These are phyloP conservation scores for Kluyveromyces sp. DNA, from an alignment of 1,139 yeast species.

Conservation along the genomic window DNA sequence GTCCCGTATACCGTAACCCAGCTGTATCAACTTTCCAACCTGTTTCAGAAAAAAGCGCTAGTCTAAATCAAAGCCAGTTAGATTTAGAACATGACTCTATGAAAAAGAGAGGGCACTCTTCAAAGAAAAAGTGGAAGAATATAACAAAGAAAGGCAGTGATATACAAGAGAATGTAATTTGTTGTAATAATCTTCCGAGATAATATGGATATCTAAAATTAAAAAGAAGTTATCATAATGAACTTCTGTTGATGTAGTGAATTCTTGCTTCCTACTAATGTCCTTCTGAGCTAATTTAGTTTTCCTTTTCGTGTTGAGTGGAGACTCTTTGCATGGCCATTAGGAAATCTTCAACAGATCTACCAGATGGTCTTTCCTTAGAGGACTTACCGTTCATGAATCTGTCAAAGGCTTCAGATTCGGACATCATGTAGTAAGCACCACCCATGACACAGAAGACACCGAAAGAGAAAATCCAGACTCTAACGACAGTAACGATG, in stretches of 20 bases:
- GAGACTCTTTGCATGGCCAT: constrained; percentile 98
- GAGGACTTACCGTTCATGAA: constrained; percentile 84
- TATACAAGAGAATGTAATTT: too few relatives aligned
- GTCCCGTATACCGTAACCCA: not conserved
- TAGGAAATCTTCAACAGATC: constrained; percentile 91
- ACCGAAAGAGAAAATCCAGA: constrained; percentile 94
- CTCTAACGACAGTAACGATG: constrained; percentile 86
- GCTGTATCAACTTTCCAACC: not conserved
- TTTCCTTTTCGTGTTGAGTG: constrained; percentile 82
- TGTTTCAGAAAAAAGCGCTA: not conserved
- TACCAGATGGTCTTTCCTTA: constrained; percentile 57
- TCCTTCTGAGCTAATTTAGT: constrained; percentile 19
- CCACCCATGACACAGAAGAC: constrained; percentile 95
- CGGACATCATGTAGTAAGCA: constrained; percentile 89
- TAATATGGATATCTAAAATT: too few relatives aligned
- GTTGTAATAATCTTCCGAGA: too few relatives aligned
- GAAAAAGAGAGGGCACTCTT: not conserved
- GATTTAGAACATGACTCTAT: constrained; percentile 6
- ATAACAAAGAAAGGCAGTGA: constrained; percentile 16
- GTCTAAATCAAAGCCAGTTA: constrained; percentile 5
- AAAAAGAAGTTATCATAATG: too few relatives aligned
- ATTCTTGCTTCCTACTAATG: constrained; percentile 1
- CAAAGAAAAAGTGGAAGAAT: constrained; percentile 6
- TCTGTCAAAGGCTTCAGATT: constrained; percentile 82
- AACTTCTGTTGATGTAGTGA: too few relatives aligned